Conservation (phyloP, 2,329 filamentous ascomycete genomes). For the Paramyrothecium roridum region DNA sequence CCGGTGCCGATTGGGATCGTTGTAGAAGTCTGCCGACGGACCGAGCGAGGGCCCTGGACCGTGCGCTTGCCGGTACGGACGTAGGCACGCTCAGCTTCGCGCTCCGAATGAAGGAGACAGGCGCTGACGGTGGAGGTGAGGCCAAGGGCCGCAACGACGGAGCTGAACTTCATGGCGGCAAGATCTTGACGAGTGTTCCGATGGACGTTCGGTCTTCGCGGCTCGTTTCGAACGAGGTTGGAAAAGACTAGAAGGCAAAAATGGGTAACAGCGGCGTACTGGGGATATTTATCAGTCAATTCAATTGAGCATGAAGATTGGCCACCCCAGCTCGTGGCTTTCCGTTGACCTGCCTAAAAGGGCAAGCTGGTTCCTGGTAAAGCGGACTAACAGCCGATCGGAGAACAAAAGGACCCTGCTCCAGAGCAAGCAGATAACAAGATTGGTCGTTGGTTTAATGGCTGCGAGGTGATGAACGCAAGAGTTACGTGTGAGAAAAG, state of each 20-base stretch:
- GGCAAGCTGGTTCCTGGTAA: background rate
- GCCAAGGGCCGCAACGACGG: slow-evolving; percentile 11
- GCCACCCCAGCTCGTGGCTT: background rate
- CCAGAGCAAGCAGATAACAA: background rate
- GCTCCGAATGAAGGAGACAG: slow-evolving; percentile 31
- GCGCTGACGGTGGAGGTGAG: slow-evolving; percentile 9
- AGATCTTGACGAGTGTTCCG: background rate
- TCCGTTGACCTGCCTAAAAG: background rate
- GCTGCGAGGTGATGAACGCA: background rate
- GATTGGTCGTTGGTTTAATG: background rate
- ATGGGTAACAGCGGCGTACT: background rate
- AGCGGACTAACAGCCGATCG: background rate
- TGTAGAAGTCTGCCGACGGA: background rate
- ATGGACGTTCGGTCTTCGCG: background rate
- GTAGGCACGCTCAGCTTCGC: slow-evolving; percentile 13
- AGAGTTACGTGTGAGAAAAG: background rate
- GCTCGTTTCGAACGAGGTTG: background rate
- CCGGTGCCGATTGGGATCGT: background rate
- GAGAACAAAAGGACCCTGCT: slow-evolving; percentile 1
- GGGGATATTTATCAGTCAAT: background rate
- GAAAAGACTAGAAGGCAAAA: background rate
- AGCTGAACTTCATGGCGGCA: slow-evolving; percentile 15
- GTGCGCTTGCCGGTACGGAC: slow-evolving; percentile 5
- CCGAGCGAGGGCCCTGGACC: slow-evolving; percentile 1
- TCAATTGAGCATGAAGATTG: background rate